Evolutionary conservation across 2,329 filamentous ascomycete genomes (phyloP).

Genomic region (Leptoxyphium fumago): DNA sequence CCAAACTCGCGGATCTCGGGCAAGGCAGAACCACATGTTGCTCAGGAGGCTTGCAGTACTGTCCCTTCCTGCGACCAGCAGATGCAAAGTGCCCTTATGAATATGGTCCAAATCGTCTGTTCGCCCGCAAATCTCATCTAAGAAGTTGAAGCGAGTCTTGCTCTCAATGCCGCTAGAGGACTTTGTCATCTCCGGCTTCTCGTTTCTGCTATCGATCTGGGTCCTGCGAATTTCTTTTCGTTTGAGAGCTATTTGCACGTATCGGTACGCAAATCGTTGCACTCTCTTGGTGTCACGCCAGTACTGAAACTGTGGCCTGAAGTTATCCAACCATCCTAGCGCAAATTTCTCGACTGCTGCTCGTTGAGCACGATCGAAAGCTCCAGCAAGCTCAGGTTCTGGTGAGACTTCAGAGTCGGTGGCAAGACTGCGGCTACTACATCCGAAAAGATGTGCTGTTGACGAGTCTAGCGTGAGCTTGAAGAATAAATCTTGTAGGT

Average conservation of each 20-base stretch:
- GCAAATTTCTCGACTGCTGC: neutral
- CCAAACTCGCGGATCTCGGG: conserved; percentile 9
- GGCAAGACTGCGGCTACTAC: conserved; percentile 13
- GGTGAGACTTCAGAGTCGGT: conserved; percentile 2
- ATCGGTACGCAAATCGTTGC: neutral
- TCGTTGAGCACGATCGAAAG: neutral
- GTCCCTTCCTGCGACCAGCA: conserved; percentile 38
- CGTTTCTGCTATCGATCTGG: neutral
- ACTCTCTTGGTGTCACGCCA: neutral
- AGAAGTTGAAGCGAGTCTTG: conserved; percentile 38
- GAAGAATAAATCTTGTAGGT: conserved; percentile 48
- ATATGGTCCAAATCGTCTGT: conserved; percentile 25
- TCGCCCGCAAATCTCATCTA: conserved; percentile 40
- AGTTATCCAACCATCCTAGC: neutral
- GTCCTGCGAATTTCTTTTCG: neutral
- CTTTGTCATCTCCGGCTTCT: neutral
- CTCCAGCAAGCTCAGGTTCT: conserved; percentile 20
- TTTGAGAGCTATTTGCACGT: neutral
- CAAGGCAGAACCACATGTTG: conserved; percentile 20
- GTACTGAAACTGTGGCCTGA: neutral
- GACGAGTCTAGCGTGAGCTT: conserved; percentile 49
- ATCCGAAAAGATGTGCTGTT: conserved; percentile 51
- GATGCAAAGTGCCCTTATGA: conserved; percentile 30
- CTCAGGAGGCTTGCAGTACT: conserved; percentile 35
- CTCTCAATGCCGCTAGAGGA: conserved; percentile 5